Evolutionary conservation across 164 flowering plant genomes (phyloP).

Genomic region (Stephania cephalantha): DNA sequence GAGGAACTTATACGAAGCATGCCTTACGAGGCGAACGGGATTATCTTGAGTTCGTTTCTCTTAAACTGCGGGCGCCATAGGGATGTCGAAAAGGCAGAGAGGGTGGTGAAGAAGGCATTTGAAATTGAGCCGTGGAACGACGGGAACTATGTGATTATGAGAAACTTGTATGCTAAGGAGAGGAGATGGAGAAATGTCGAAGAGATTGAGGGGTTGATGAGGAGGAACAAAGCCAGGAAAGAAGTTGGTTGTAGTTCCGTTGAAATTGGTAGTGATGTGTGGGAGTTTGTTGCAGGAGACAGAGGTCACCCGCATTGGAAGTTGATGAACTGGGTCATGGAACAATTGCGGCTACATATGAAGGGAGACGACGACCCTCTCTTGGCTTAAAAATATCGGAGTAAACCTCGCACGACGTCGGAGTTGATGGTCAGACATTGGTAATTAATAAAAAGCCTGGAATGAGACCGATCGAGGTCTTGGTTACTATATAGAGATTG

Average conservation of each 20-base stretch:
- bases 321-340: constrained; percentile 26
- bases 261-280: constrained; percentile 44
- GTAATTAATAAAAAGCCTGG: too few relatives aligned
- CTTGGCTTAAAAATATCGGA: not conserved
- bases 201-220: constrained; percentile 48
- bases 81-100: constrained; percentile 53
- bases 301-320: constrained; percentile 36
- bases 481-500: too few relatives aligned
- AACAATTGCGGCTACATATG: constrained; percentile 43
- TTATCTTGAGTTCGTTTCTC: constrained; percentile 64
- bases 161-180: constrained; percentile 64
- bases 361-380: constrained; percentile 13
- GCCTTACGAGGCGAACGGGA: constrained; percentile 61
- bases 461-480: too few relatives aligned
- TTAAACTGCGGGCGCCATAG: constrained; percentile 48
- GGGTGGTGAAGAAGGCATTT: constrained; percentile 30
- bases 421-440: too few relatives aligned
- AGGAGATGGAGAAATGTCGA: constrained; percentile 71
- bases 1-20: constrained; percentile 51
- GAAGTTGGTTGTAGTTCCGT: constrained; percentile 62
- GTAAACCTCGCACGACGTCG: too few relatives aligned
- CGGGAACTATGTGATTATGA: constrained; percentile 58
- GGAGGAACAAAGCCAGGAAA: constrained; percentile 42
- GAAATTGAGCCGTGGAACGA: constrained; percentile 42
- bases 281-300: constrained; percentile 65